phyloP scores from a whole-genome alignment of 2,329 filamentous ascomycete genomes.

The Chaetothyriales sp. region DNA sequence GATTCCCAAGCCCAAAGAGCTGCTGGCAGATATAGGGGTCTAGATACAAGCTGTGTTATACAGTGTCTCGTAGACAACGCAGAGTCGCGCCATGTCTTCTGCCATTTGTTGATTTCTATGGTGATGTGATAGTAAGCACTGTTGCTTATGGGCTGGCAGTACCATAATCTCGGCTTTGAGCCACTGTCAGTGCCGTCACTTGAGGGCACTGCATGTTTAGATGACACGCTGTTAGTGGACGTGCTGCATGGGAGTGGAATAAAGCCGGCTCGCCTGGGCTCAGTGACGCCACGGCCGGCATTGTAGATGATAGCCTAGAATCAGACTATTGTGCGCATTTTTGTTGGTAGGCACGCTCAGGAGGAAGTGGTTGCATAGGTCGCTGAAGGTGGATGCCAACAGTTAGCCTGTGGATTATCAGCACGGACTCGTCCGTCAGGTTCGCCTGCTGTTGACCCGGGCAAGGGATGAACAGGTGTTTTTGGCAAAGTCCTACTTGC shows the following conservation, averaged over 20 bases:
- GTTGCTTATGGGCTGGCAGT: slow-evolving; percentile 42
- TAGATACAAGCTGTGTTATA: slow-evolving; percentile 34
- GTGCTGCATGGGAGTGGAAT: slow-evolving; percentile 43
- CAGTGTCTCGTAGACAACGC: slow-evolving; percentile 27
- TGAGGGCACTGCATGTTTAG: slow-evolving; percentile 31
- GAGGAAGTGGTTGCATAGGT: slow-evolving; percentile 41
- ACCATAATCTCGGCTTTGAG: slow-evolving; percentile 51
- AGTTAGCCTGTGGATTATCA: slow-evolving; percentile 33
- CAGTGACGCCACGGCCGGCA: slow-evolving; percentile 42
- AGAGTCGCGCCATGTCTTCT: slow-evolving; percentile 9
- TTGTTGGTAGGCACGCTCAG: slow-evolving; percentile 36
- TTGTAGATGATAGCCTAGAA: slow-evolving; percentile 46
- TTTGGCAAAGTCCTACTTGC: too few species aligned
- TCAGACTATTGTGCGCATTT: slow-evolving; percentile 47
- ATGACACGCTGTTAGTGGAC: slow-evolving; percentile 27
- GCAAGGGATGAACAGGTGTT: too few species aligned
- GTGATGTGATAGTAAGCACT: slow-evolving; percentile 36
- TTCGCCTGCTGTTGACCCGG: too few species aligned
- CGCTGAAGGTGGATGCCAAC: slow-evolving; percentile 46
- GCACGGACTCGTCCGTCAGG: slow-evolving; percentile 1
- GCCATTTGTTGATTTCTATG: slow-evolving; percentile 3
- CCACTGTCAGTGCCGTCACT: slow-evolving; percentile 48
- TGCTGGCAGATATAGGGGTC: slow-evolving; percentile 45
- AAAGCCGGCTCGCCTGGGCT: slow-evolving; percentile 48
- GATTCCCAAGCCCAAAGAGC: slow-evolving; percentile 45